Conservation (phyloP, 2,329 filamentous ascomycete species). For the Aspergillus uvarum region DNA sequence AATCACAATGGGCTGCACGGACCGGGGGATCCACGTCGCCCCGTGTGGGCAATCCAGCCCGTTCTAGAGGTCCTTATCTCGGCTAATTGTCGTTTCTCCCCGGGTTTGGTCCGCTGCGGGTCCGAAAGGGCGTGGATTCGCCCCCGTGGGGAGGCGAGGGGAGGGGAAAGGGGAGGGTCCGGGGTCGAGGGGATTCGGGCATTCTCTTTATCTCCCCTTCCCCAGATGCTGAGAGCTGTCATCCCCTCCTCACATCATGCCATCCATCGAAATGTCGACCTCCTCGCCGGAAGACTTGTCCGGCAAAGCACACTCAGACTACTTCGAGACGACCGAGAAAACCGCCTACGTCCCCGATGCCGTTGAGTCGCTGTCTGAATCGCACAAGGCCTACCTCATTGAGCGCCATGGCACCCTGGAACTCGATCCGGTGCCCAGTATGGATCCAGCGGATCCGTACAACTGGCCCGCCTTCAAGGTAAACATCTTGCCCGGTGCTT, state of each 20-base stretch:
- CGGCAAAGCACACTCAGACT: background rate
- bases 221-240: background rate
- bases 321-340: conserved; percentile 2
- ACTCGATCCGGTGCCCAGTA: conserved; percentile 11
- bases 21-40: background rate
- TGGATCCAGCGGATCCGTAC: conserved; percentile 15
- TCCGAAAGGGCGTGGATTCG: background rate
- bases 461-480: conserved; percentile 11
- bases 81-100: background rate
- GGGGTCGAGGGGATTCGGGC: background rate
- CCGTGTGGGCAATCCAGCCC: background rate
- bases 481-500: background rate
- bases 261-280: background rate
- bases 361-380: background rate
- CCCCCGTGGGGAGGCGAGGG: background rate
- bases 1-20: background rate
- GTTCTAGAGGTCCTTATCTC: background rate
- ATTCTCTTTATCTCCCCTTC: background rate
- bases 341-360: background rate
- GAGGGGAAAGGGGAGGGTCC: background rate
- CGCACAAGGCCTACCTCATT: background rate
- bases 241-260: background rate
- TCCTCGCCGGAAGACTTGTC: background rate
- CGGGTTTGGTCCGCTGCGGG: background rate
- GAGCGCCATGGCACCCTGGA: conserved; percentile 11